phyloP scores from a whole-genome alignment of 208 protist genomes.

The Leptomonas pyrrhocoris region DNA sequence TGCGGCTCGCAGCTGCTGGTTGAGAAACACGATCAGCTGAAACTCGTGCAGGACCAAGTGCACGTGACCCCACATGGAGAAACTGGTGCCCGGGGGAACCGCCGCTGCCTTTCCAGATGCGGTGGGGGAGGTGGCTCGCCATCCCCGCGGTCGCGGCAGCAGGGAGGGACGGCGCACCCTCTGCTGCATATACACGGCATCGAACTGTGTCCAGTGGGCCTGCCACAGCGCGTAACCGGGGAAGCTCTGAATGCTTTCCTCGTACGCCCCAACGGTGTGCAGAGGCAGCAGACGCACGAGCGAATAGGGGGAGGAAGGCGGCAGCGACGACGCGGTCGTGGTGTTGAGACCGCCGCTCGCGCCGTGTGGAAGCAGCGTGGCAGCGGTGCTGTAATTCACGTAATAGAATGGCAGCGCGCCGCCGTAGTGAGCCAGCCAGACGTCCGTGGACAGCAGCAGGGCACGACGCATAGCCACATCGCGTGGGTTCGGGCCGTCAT shows the following conservation, averaged over 20 bases:
- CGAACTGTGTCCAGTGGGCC: constrained; percentile 27
- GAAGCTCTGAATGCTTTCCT: constrained; percentile 21
- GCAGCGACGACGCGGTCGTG: too few relatives aligned
- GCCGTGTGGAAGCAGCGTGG: neutral
- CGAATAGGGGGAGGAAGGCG: too few relatives aligned
- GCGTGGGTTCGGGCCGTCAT: too few relatives aligned
- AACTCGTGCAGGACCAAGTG: constrained; percentile 20
- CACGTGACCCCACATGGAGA: constrained; percentile 18
- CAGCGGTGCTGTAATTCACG: neutral
- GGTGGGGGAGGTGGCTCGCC: neutral
- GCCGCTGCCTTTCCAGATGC: too few relatives aligned
- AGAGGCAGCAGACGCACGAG: constrained; percentile 19
- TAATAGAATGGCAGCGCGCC: constrained; percentile 5
- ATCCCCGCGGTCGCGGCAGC: neutral
- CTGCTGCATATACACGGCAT: constrained; percentile 19
- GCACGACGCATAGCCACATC: neutral
- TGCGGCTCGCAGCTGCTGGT: constrained; percentile 14
- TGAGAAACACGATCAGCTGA: constrained; percentile 25
- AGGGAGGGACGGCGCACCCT: neutral
- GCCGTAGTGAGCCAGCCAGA: constrained; percentile 20
- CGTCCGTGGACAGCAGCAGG: constrained; percentile 23
- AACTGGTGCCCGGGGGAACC: neutral
- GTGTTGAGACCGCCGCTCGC: too few relatives aligned
- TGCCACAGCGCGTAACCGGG: constrained; percentile 9
- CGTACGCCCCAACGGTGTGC: constrained; percentile 21